Conservation (phyloP, 108 stramenopile genomes). For the Fragilaria crotonensis region DNA sequence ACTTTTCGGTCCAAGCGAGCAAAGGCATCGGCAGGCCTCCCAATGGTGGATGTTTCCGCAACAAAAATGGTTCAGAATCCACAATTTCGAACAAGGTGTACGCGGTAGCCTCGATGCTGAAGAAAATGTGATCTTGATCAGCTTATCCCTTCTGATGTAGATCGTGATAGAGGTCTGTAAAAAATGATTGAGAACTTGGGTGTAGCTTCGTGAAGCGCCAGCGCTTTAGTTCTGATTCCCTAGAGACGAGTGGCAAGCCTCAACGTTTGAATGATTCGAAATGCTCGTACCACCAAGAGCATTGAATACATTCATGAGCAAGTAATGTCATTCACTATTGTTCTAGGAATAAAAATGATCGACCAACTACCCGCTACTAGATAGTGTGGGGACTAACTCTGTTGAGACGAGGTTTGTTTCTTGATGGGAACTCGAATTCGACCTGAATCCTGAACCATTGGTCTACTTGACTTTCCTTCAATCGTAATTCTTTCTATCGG, state of each 20-base stretch:
- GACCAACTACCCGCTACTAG: too few relatives aligned
- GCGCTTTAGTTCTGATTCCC: slow-evolving; percentile 18
- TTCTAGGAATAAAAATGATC: too few relatives aligned
- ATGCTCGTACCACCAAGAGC: slow-evolving; percentile 17
- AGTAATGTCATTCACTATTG: too few relatives aligned
- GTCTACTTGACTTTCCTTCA: too few relatives aligned
- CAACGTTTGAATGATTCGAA: slow-evolving; percentile 36
- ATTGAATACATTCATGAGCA: slow-evolving; percentile 18
- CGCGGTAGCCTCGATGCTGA: slow-evolving; percentile 15
- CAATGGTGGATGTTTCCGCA: slow-evolving; percentile 21
- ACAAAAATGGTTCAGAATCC: slow-evolving; percentile 37
- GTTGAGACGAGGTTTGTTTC: too few relatives aligned
- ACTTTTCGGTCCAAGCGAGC: slow-evolving; percentile 9
- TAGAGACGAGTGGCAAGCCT: slow-evolving; percentile 25
- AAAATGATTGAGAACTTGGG: slow-evolving; percentile 27
- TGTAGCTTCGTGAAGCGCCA: slow-evolving; percentile 17
- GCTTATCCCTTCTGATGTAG: slow-evolving; percentile 21
- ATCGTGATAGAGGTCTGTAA: slow-evolving; percentile 29
- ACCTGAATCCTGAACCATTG: too few relatives aligned
- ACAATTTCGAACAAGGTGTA: slow-evolving; percentile 45
- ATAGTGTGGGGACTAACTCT: too few relatives aligned
- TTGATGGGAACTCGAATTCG: too few relatives aligned
- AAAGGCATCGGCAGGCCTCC: slow-evolving; percentile 2
- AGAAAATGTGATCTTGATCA: slow-evolving; percentile 27
- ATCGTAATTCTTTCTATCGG: too few relatives aligned